Percentiles rank a stretch among this genome's conserved stretches.
Conservation (phyloP, 2,329 filamentous ascomycete genomes). For the Leptographium radiaticola region DNA sequence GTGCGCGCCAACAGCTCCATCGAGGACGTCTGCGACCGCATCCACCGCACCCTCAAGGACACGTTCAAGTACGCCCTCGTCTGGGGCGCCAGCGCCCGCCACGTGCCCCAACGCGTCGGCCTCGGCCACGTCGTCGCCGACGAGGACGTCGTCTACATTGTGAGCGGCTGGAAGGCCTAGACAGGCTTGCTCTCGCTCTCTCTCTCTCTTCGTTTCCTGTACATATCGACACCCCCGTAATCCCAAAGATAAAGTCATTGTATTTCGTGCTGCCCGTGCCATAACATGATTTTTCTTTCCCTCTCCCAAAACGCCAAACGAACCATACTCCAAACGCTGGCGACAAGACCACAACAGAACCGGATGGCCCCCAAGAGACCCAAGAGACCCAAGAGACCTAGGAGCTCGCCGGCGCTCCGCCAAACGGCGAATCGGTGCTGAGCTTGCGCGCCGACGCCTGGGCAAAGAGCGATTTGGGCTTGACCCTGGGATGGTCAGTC, state of each 20-base stretch:
- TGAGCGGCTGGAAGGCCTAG: conserved; percentile 49
- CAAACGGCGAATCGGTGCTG: conserved; percentile 32
- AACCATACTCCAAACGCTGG: too few relatives aligned
- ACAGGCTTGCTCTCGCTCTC: background rate
- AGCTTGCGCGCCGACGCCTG: conserved; percentile 49
- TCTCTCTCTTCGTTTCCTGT: background rate
- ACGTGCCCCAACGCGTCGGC: conserved; percentile 88
- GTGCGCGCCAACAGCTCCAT: conserved; percentile 79
- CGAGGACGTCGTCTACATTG: conserved; percentile 56
- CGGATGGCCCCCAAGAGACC: too few relatives aligned
- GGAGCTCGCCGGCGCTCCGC: too few relatives aligned
- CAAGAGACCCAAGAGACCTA: too few relatives aligned
- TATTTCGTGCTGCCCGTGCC: too few relatives aligned
- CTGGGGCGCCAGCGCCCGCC: conserved; percentile 91
- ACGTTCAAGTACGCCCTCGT: conserved; percentile 98
- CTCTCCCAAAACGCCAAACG: background rate
- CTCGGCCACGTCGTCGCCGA: conserved; percentile 65
- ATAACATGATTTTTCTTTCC: background rate
- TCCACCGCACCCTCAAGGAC: conserved; percentile 90
- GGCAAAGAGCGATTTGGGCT: conserved; percentile 56
- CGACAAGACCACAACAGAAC: background rate
- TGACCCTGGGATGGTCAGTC: conserved; percentile 30
- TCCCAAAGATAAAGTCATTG: too few relatives aligned
- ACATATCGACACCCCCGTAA: too few relatives aligned
- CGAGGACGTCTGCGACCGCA: conserved; percentile 92